Evolutionary conservation across 2,329 filamentous ascomycete species (phyloP).

Genomic region (Trichophaea hybrida): DNA sequence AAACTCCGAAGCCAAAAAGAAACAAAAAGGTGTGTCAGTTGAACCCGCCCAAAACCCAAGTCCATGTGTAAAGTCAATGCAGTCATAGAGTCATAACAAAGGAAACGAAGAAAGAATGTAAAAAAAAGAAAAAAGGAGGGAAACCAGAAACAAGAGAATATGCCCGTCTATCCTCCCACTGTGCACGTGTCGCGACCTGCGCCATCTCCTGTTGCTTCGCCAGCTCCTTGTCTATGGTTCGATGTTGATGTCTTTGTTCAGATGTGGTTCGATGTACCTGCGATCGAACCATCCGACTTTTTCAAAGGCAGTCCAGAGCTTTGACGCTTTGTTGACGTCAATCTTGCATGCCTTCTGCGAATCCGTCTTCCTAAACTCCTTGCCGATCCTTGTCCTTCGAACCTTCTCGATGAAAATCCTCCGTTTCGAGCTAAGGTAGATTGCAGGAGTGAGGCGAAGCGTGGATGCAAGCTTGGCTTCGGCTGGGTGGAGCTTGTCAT

Average conservation of each 20-base stretch:
- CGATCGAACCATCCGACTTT: conserved; percentile 67
- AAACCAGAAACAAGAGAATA: neutral
- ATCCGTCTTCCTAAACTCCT: conserved; percentile 89
- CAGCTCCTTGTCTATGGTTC: conserved; percentile 11
- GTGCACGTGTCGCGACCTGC: neutral
- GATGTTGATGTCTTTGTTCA: conserved; percentile 15
- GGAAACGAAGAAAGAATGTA: conserved; percentile 7
- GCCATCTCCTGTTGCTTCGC: conserved; percentile 4
- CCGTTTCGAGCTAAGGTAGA: conserved; percentile 83
- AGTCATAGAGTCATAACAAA: conserved; percentile 12
- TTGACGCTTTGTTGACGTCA: conserved; percentile 93
- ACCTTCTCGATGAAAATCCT: conserved; percentile 72
- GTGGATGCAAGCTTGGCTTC: conserved; percentile 64
- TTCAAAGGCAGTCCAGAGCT: conserved; percentile 79
- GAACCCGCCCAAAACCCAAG: too few relatives aligned
- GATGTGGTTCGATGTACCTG: conserved; percentile 33
- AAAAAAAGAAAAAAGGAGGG: conserved; percentile 7
- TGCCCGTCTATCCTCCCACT: neutral
- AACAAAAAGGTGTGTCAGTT: too few relatives aligned
- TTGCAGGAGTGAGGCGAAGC: conserved; percentile 69
- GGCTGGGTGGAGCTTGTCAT: conserved; percentile 57
- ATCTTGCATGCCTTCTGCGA: conserved; percentile 96
- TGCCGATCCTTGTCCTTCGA: conserved; percentile 50
- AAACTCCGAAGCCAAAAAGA: too few relatives aligned
- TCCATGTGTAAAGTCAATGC: conserved; percentile 10